phyloP scores from a whole-genome alignment of 1,284 basidiomycete genomes.

The Puccinia triticina region DNA sequence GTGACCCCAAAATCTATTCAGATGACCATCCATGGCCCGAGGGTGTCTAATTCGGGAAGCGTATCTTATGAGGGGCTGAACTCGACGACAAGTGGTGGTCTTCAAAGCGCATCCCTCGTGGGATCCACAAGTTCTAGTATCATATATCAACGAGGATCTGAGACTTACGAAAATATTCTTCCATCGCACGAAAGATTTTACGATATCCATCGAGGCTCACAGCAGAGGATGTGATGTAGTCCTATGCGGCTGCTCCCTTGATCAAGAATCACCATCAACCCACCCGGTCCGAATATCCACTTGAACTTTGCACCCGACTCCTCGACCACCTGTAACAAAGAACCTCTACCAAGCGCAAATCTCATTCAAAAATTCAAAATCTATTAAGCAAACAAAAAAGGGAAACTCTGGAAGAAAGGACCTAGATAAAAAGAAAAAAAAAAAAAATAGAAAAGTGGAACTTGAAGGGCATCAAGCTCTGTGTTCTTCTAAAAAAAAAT shows the following conservation, averaged over 20 bases:
- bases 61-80: not conserved
- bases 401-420: not conserved
- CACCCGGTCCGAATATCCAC: not conserved
- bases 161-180: conserved; percentile 39
- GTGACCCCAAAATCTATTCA: not conserved
- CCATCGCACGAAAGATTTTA: conserved; percentile 33
- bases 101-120: conserved; percentile 19
- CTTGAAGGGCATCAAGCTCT: no score
- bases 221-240: no score
- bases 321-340: no score
- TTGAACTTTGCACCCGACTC: no score
- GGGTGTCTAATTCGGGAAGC: not conserved
- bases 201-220: not conserved
- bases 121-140: conserved; percentile 39
- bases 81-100: not conserved
- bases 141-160: conserved; percentile 35
- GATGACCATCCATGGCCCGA: conserved; percentile 33
- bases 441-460: not conserved
- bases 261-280: not conserved
- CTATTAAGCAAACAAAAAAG: no score
- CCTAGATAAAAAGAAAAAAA: not conserved
- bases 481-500: no score
- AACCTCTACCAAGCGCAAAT: no score
- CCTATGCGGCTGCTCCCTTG: not conserved
- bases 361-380: no score